A percentile compares a stretch with the other conserved stretches of the same genome.
Conservation (phyloP, 169 alveolate species). For the Plasmodium chabaudi region DNA sequence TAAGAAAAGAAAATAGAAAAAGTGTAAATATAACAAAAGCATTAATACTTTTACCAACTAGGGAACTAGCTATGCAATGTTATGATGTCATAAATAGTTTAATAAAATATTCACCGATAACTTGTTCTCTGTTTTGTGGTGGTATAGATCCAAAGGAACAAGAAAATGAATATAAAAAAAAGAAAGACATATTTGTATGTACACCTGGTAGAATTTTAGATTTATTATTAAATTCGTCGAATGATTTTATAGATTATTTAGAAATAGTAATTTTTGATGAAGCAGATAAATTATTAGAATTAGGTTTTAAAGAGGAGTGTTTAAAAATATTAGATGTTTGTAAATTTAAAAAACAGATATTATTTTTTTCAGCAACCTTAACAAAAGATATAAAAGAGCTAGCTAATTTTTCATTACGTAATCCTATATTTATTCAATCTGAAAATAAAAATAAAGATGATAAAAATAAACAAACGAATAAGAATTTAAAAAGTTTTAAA, state of each 20-base stretch:
- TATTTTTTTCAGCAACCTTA: conserved; percentile 93
- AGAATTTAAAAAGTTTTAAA: conserved; percentile 53
- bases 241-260: conserved; percentile 85
- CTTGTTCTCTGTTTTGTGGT: conserved; percentile 88
- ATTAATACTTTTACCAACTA: conserved; percentile 92
- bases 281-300: conserved; percentile 96
- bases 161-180: conserved; percentile 89
- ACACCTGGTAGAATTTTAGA: conserved; percentile 99
- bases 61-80: conserved; percentile 94
- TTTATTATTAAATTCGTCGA: conserved; percentile 90
- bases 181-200: conserved; percentile 96
- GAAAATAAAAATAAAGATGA: neutral
- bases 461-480: conserved; percentile 11
- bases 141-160: conserved; percentile 91
- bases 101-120: conserved; percentile 86
- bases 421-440: conserved; percentile 86
- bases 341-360: conserved; percentile 87
- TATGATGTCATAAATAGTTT: conserved; percentile 85
- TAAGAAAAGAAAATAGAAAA: conserved; percentile 73
- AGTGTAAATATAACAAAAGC: conserved; percentile 87
- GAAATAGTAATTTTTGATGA: conserved; percentile 95
- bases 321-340: conserved; percentile 81
- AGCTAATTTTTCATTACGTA: conserved; percentile 86
- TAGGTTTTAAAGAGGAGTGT: conserved; percentile 94
- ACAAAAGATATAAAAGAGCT: conserved; percentile 88